Conservation (phyloP, 805 yeast species). For the Candida stauntonica region DNA sequence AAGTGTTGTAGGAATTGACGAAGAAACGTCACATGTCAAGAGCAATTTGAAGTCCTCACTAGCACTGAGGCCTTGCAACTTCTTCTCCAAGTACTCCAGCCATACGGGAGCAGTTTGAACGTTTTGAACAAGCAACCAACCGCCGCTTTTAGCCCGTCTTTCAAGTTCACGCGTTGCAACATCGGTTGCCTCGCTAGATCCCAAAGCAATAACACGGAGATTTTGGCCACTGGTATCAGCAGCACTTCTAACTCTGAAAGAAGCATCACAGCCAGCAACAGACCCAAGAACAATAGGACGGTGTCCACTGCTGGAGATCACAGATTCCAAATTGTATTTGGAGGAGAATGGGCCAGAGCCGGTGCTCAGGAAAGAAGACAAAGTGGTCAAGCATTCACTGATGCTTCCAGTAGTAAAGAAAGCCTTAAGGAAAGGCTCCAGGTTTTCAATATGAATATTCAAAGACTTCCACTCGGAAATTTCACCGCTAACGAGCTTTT, state of each 20-base stretch:
- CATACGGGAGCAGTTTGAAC: slow-evolving; percentile 67
- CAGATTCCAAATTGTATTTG: slow-evolving; percentile 29
- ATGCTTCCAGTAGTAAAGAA: slow-evolving; percentile 1
- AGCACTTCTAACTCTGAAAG: slow-evolving; percentile 43
- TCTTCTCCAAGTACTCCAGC: slow-evolving; percentile 51
- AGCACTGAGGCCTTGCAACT: slow-evolving; percentile 31
- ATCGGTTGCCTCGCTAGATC: slow-evolving; percentile 60
- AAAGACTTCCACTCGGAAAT: not conserved
- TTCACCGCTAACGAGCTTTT: not conserved
- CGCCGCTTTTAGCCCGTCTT: slow-evolving; percentile 42
- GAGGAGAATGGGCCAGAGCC: slow-evolving; percentile 31
- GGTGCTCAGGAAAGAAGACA: slow-evolving; percentile 27
- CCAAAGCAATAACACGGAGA: slow-evolving; percentile 58
- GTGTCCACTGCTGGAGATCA: slow-evolving; percentile 20
- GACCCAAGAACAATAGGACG: slow-evolving; percentile 51
- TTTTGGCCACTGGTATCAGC: slow-evolving; percentile 31
- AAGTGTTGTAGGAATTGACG: slow-evolving; percentile 50
- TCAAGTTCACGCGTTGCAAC: slow-evolving; percentile 53
- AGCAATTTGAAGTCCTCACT: slow-evolving; percentile 48
- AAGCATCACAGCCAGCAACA: slow-evolving; percentile 64
- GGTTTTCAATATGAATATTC: slow-evolving; percentile 4
- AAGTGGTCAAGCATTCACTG: slow-evolving; percentile 16
- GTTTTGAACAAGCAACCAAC: slow-evolving; percentile 79
- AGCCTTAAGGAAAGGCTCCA: slow-evolving; percentile 6
- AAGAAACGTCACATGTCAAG: slow-evolving; percentile 54